Evolutionary conservation across 768 basidiomycete species (phyloP).

Genomic region (Pleurotus cornucopiae): DNA sequence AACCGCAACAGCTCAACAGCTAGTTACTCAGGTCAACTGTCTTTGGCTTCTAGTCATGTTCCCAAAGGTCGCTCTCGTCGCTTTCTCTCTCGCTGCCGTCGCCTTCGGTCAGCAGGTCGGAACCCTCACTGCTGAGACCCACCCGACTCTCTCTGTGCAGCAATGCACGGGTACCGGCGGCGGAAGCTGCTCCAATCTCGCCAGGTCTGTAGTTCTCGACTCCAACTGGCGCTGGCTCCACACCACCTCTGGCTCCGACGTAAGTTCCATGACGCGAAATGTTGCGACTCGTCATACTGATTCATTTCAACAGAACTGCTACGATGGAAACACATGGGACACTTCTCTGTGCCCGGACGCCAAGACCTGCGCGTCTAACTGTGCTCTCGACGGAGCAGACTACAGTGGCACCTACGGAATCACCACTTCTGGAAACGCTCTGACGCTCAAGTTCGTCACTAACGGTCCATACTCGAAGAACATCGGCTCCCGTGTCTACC

Average conservation of each 20-base stretch:
- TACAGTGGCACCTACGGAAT: conserved; percentile 33
- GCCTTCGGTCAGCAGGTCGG: conserved; percentile 38
- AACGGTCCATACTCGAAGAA: conserved; percentile 8
- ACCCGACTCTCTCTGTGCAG: conserved; percentile 34
- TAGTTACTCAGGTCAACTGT: not conserved
- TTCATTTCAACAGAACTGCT: conserved; percentile 15
- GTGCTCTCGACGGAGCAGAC: conserved; percentile 27
- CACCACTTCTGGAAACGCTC: conserved; percentile 30
- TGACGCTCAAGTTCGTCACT: conserved; percentile 35
- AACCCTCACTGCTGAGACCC: conserved; percentile 34
- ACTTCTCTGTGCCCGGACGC: conserved; percentile 34
- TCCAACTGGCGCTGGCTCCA: conserved; percentile 42
- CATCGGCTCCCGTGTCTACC: conserved; percentile 28
- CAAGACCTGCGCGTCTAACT: conserved; percentile 17
- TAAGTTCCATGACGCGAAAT: not conserved
- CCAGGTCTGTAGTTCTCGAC: conserved; percentile 32
- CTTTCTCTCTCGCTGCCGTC: conserved; percentile 23
- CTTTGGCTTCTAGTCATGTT: conserved; percentile 16
- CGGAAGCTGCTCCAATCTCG: conserved; percentile 24
- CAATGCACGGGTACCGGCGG: conserved; percentile 26
- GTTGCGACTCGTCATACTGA: not conserved
- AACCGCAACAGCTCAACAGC: not conserved
- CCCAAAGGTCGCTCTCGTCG: conserved; percentile 19
- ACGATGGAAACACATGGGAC: conserved; percentile 38
- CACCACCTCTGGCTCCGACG: conserved; percentile 17